Percentiles rank a stretch among this genome's conserved stretches.
Conservation (phyloP, 192 early-diverging fungal genomes). For the Backusella luteola region DNA sequence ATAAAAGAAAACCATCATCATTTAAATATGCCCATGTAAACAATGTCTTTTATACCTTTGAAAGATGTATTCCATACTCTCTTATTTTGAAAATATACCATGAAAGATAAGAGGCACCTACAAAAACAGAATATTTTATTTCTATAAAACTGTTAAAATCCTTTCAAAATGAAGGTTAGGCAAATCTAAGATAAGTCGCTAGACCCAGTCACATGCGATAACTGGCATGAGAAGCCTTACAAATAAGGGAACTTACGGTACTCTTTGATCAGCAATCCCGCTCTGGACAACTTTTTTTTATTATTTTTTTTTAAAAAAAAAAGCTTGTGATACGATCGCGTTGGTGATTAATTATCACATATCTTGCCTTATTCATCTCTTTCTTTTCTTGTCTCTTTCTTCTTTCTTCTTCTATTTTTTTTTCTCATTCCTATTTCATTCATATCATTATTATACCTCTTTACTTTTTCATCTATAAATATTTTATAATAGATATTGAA, state of each 20-base stretch:
- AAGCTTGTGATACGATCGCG: constrained; percentile 7
- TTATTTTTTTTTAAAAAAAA: background rate
- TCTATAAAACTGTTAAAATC: background rate
- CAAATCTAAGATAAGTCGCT: background rate
- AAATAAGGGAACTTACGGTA: background rate
- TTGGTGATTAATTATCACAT: constrained; percentile 7
- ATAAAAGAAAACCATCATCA: background rate
- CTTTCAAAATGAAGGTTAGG: background rate
- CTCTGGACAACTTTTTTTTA: background rate
- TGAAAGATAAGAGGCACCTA: background rate
- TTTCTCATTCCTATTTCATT: background rate
- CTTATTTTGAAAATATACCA: background rate
- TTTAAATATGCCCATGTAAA: background rate
- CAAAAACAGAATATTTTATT: background rate
- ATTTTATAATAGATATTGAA: background rate
- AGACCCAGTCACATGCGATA: constrained; percentile 6
- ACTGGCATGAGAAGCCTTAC: constrained; percentile 10
- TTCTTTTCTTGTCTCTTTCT: background rate
- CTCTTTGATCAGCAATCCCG: constrained; percentile 3
- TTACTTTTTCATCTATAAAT: background rate
- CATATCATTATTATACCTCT: background rate
- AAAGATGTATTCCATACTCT: background rate
- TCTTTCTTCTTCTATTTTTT: background rate
- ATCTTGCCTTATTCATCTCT: background rate
- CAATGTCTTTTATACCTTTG: background rate